These are phyloP conservation scores for Acacia crassicarpa DNA, from an alignment of 306 rosid species.

Conservation along the genomic window DNA sequence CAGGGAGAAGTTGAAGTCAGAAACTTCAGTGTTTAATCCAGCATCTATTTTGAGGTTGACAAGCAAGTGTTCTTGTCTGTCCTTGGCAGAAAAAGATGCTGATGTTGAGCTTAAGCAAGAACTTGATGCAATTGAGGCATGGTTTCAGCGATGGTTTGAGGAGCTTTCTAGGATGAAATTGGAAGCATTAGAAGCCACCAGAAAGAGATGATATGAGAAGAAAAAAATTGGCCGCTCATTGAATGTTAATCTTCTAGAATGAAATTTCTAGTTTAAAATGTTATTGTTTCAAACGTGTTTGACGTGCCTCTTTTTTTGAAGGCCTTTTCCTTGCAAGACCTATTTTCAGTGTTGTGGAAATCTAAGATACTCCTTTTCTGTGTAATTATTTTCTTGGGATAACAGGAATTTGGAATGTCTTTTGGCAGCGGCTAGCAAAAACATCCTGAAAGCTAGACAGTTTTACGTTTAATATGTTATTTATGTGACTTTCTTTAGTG, in stretches of 20 bases:
- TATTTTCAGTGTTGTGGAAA: too few species aligned
- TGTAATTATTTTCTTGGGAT: too few species aligned
- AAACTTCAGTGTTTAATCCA: constrained; percentile 16
- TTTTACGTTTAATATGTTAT: too few species aligned
- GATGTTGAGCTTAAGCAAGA: constrained; percentile 56
- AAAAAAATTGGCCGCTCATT: constrained; percentile 42
- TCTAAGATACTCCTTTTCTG: too few species aligned
- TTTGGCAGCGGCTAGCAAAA: too few species aligned
- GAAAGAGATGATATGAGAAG: constrained; percentile 61
- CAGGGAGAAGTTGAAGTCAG: background rate
- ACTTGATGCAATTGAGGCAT: constrained; percentile 53
- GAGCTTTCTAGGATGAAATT: constrained; percentile 64
- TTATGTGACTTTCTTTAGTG: too few species aligned
- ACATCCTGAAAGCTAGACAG: too few species aligned
- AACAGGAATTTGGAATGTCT: too few species aligned
- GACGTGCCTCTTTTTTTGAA: constrained; percentile 21
- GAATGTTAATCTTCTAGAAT: constrained; percentile 10
- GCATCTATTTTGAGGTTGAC: constrained; percentile 37
- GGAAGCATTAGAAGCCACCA: constrained; percentile 54
- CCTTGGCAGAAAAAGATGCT: constrained; percentile 40
- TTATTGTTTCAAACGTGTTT: background rate
- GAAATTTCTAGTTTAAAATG: background rate
- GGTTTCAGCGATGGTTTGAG: constrained; percentile 52
- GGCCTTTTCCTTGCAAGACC: too few species aligned
- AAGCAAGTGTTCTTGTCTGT: constrained; percentile 42